A percentile compares a stretch with the other conserved stretches of the same genome.
These are phyloP conservation scores for Pilatotrama ljubarskyi DNA, from an alignment of 768 basidiomycete species.

Conservation along the genomic window DNA sequence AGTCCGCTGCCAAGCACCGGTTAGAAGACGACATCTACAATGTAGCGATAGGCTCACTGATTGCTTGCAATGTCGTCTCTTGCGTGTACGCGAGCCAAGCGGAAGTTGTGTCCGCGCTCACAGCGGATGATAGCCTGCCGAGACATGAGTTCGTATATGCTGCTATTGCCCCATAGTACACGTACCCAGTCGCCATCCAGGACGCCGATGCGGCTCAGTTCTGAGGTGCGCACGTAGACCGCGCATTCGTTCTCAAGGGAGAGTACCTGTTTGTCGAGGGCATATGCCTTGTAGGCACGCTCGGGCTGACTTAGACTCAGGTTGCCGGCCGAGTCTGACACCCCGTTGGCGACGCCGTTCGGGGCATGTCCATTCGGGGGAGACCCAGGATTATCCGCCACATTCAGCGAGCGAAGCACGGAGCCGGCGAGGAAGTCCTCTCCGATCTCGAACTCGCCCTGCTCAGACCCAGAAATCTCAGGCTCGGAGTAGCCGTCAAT, in stretches of 20 bases:
- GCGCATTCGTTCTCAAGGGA: constrained; percentile 49
- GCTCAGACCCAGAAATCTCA: constrained; percentile 6
- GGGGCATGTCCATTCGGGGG: background rate
- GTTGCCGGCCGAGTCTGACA: constrained; percentile 18
- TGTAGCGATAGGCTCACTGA: constrained; percentile 2
- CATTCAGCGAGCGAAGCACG: constrained; percentile 32
- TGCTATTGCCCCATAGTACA: background rate
- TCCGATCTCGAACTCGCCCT: constrained; percentile 59
- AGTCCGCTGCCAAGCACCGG: constrained; percentile 5
- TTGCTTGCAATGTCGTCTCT: constrained; percentile 37
- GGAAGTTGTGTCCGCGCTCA: constrained; percentile 35
- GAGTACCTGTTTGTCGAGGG: constrained; percentile 38
- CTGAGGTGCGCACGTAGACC: constrained; percentile 61
- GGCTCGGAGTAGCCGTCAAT: constrained; percentile 5
- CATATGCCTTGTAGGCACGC: constrained; percentile 24
- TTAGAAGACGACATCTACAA: background rate
- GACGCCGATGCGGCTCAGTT: constrained; percentile 64
- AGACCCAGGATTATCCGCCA: background rate
- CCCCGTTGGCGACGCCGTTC: constrained; percentile 26
- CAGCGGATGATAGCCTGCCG: constrained; percentile 52
- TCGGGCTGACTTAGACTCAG: constrained; percentile 15
- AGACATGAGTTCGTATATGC: constrained; percentile 5
- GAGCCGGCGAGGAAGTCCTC: constrained; percentile 68
- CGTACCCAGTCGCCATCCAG: constrained; percentile 80
- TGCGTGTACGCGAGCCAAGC: constrained; percentile 61